These are phyloP conservation scores for Penicillium paneum DNA, from an alignment of 2,329 filamentous ascomycete genomes.

Conservation along the genomic window DNA sequence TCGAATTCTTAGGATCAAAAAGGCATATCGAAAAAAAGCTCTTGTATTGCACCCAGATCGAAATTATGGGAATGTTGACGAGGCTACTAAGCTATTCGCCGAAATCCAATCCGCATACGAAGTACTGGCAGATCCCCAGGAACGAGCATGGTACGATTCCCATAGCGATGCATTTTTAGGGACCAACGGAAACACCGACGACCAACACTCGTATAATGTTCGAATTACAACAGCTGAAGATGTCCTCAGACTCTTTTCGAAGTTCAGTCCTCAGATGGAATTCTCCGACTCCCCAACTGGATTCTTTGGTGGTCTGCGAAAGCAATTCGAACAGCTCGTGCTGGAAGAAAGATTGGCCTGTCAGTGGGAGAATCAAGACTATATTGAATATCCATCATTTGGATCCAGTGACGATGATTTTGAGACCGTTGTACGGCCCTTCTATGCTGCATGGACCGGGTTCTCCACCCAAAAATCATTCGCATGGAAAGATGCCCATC, in stretches of 20 bases:
- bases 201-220: conserved; percentile 64
- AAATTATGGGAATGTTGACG: conserved; percentile 81
- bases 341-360: conserved; percentile 75
- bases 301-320: conserved; percentile 77
- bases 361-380: conserved; percentile 61
- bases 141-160: conserved; percentile 96
- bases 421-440: conserved; percentile 71
- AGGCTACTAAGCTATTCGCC: conserved; percentile 80
- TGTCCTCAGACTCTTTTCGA: conserved; percentile 71
- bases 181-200: conserved; percentile 51
- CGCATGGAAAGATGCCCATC: conserved; percentile 83
- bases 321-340: conserved; percentile 75
- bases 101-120: conserved; percentile 93
- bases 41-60: conserved; percentile 93
- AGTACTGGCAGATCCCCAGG: conserved; percentile 91
- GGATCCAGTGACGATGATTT: conserved; percentile 72
- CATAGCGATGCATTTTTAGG: conserved; percentile 81
- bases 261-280: conserved; percentile 72
- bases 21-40: conserved; percentile 84
- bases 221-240: conserved; percentile 77
- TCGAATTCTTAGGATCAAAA: conserved; percentile 67
- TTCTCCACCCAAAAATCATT: conserved; percentile 86
- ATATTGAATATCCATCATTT: conserved; percentile 74
- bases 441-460: conserved; percentile 75
- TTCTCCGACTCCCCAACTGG: conserved; percentile 77